A percentile compares a stretch with the other conserved stretches of the same genome.
Conservation (phyloP, 108 stramenopile species). For the Nannochloropsis granulata region DNA sequence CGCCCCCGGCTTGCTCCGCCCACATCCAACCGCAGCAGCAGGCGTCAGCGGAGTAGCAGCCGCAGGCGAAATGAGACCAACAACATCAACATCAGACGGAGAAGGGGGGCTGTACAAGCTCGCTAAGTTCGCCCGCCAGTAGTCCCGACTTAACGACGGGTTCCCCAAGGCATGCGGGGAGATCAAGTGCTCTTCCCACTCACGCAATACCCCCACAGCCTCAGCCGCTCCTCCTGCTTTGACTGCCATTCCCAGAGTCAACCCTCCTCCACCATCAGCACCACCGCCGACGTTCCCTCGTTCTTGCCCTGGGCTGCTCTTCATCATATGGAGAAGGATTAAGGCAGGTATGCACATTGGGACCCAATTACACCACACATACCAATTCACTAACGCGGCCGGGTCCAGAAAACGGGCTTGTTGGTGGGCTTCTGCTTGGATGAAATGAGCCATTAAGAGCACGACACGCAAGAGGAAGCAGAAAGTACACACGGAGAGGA, state of each 20-base stretch:
- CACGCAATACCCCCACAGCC: background rate
- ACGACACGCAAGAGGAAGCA: background rate
- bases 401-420: background rate
- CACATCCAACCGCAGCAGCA: no score
- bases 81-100: no score
- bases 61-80: no score
- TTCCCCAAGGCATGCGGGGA: background rate
- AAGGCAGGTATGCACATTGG: background rate
- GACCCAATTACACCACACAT: background rate
- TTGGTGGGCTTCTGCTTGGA: background rate
- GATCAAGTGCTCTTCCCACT: background rate
- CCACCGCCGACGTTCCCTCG: background rate
- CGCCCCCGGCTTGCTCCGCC: no score
- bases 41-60: no score
- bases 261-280: background rate
- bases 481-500: background rate
- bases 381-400: background rate
- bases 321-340: background rate
- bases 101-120: no score
- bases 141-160: no score
- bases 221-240: no score
- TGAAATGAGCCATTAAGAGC: background rate
- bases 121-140: no score
- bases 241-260: no score
- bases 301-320: background rate